phyloP scores from a whole-genome alignment of 768 basidiomycete genomes.

The Lepiota venenata region DNA sequence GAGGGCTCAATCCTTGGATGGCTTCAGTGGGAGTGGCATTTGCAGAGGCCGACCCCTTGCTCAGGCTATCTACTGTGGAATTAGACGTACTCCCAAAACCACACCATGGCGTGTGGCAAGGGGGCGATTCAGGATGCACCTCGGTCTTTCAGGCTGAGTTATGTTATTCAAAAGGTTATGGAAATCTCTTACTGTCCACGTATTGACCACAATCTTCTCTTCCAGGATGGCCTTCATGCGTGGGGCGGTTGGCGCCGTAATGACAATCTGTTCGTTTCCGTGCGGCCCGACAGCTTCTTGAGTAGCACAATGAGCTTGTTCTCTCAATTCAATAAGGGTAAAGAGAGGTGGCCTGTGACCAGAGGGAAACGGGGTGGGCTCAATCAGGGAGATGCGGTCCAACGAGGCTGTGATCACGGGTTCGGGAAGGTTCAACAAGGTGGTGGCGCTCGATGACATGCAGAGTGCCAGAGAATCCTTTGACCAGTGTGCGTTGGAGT shows the following conservation, averaged over 20 bases:
- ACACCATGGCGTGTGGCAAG: slow-evolving; percentile 3
- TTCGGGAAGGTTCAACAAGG: not conserved
- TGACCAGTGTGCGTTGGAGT: slow-evolving; percentile 1
- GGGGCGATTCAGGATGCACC: slow-evolving; percentile 1
- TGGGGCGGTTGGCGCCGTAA: slow-evolving; percentile 3
- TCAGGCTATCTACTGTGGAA: not conserved
- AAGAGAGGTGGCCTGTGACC: slow-evolving; percentile 1
- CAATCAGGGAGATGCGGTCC: not conserved
- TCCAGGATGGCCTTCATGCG: slow-evolving; percentile 4
- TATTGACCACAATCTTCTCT: slow-evolving; percentile 5
- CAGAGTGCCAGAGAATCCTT: not conserved
- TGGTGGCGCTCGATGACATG: not conserved
- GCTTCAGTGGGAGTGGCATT: too few species aligned
- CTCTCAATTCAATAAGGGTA: not conserved
- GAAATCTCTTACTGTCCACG: not conserved
- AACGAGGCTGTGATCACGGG: not conserved
- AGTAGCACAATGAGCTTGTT: not conserved
- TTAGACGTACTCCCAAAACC: not conserved
- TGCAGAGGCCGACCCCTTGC: not conserved
- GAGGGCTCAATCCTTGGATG: too few species aligned
- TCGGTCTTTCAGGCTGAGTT: slow-evolving; percentile 1
- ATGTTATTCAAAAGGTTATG: not conserved
- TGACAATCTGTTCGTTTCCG: not conserved
- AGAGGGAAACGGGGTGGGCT: not conserved
- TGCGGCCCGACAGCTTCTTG: not conserved